Percentiles rank a stretch among this genome's conserved stretches.
Conservation (phyloP, 2,329 filamentous ascomycete species). For the Trichoderma sp. region DNA sequence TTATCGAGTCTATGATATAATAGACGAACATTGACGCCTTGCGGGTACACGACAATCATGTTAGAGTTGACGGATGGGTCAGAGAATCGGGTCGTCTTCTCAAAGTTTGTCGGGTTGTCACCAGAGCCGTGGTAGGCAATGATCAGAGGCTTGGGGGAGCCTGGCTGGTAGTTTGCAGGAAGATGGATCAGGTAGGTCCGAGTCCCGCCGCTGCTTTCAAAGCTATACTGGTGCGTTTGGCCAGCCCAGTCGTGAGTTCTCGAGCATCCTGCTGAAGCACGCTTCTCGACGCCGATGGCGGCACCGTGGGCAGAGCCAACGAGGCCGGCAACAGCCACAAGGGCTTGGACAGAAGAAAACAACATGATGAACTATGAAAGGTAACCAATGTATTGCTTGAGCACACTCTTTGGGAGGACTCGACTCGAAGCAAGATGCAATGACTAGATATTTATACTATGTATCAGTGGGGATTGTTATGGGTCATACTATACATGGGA, state of each 20-base stretch:
- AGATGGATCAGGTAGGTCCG: constrained; percentile 26
- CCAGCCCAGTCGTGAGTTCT: constrained; percentile 25
- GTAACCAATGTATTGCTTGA: not conserved
- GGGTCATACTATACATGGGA: not conserved
- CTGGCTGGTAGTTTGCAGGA: constrained; percentile 32
- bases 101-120: constrained; percentile 33
- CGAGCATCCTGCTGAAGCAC: constrained; percentile 22
- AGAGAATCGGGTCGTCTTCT: constrained; percentile 38
- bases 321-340: not conserved
- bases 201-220: constrained; percentile 25
- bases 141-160: constrained; percentile 39
- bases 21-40: constrained; percentile 37
- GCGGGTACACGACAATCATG: constrained; percentile 44
- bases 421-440: not conserved
- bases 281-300: not conserved
- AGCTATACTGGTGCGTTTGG: constrained; percentile 23
- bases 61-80: constrained; percentile 36
- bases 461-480: not conserved
- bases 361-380: not conserved
- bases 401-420: not conserved
- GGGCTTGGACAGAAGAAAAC: not conserved
- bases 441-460: not conserved
- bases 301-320: not conserved
- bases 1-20: not conserved
- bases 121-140: constrained; percentile 47